Conservation (phyloP, 371 early-diverging fungal species). For the Syncephalastrum monosporum region DNA sequence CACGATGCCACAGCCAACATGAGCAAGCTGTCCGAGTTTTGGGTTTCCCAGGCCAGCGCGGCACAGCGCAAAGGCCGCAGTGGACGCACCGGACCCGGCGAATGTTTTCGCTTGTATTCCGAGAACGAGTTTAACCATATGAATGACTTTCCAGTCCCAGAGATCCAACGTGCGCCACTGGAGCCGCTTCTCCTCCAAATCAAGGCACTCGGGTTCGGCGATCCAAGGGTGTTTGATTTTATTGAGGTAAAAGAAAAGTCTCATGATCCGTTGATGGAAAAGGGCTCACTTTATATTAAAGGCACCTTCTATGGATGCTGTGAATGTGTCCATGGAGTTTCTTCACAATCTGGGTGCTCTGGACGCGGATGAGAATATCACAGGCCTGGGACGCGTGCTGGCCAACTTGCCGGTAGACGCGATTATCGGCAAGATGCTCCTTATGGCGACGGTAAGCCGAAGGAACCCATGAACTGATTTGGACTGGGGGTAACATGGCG, state of each 20-base stretch:
- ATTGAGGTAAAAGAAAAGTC: constrained; percentile 32
- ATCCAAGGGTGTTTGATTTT: constrained; percentile 55
- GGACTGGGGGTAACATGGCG: background rate
- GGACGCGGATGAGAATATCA: constrained; percentile 57
- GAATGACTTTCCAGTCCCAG: constrained; percentile 60
- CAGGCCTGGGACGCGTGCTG: constrained; percentile 83
- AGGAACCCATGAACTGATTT: background rate
- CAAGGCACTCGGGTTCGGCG: constrained; percentile 62
- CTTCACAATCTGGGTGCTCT: constrained; percentile 62
- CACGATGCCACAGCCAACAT: constrained; percentile 50
- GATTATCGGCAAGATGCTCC: constrained; percentile 83
- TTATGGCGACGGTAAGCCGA: constrained; percentile 54
- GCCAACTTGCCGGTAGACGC: constrained; percentile 86
- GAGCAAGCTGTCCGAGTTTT: constrained; percentile 65
- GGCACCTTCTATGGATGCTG: constrained; percentile 60
- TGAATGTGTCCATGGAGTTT: constrained; percentile 60
- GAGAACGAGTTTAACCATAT: constrained; percentile 47
- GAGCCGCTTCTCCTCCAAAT: constrained; percentile 77
- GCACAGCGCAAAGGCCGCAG: constrained; percentile 88
- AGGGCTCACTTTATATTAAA: constrained; percentile 5
- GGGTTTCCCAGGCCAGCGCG: constrained; percentile 73
- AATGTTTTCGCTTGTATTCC: constrained; percentile 60
- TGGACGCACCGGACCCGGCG: constrained; percentile 81
- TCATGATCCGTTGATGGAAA: background rate
- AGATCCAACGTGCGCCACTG: constrained; percentile 75